A percentile compares a stretch with the other conserved stretches of the same genome.
Evolutionary conservation across 2,329 filamentous ascomycete genomes (phyloP).

Genomic region (Sclerotinia trifoliorum): DNA sequence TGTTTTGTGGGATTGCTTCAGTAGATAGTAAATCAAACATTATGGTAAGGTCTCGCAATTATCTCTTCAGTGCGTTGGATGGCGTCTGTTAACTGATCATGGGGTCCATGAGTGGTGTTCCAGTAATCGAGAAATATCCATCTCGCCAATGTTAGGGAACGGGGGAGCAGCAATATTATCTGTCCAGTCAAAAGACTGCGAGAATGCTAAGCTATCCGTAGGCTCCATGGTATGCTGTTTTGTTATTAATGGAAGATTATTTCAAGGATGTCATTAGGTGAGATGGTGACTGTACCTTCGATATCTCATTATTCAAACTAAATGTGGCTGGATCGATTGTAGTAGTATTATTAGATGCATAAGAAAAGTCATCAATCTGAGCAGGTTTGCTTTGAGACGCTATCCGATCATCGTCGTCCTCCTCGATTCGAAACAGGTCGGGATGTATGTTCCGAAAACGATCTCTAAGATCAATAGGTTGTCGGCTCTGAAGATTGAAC

Average conservation of each 20-base stretch:
- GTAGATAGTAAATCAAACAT: background rate
- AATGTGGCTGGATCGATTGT: slow-evolving; percentile 16
- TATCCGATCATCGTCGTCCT: slow-evolving; percentile 1
- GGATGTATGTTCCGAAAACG: slow-evolving; percentile 64
- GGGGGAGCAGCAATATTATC: slow-evolving; percentile 45
- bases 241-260: slow-evolving; percentile 28
- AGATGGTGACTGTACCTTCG: slow-evolving; percentile 33
- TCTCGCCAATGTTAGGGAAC: slow-evolving; percentile 51
- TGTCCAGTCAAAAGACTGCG: slow-evolving; percentile 47
- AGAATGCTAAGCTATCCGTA: slow-evolving; percentile 42
- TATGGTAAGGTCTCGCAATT: background rate
- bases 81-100: background rate
- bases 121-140: slow-evolving; percentile 58
- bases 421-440: slow-evolving; percentile 47
- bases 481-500: slow-evolving; percentile 57
- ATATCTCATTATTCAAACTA: slow-evolving; percentile 32
- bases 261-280: slow-evolving; percentile 26
- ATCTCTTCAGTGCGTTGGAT: background rate
- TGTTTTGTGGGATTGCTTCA: background rate
- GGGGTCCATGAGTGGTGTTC: slow-evolving; percentile 6
- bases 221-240: slow-evolving; percentile 28
- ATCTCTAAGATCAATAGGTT: slow-evolving; percentile 63
- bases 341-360: slow-evolving; percentile 5
- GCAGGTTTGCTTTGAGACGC: slow-evolving; percentile 2
- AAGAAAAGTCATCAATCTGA: background rate